Conservation (phyloP, 23 red algal species). For the Gracilariopsis chorda region DNA sequence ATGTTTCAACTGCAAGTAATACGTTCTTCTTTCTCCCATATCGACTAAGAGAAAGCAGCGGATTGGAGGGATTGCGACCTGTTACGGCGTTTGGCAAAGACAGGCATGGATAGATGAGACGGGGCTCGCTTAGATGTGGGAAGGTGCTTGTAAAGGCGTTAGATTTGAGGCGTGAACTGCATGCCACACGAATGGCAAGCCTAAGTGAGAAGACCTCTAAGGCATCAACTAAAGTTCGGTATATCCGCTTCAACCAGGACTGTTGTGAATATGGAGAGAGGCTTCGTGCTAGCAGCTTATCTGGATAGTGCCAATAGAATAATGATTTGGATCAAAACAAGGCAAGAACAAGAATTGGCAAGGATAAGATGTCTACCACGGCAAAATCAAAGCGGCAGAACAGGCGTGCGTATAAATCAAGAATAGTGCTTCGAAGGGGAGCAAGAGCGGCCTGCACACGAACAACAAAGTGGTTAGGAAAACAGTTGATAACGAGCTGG, state of each 20-base stretch:
- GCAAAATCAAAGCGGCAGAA: conserved; percentile 43
- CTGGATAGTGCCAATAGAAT: conserved; percentile 99
- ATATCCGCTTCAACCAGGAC: conserved; percentile 12
- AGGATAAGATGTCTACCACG: conserved; percentile 83
- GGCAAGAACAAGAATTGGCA: conserved; percentile 72
- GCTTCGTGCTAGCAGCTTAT: conserved; percentile 65
- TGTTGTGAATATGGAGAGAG: conserved; percentile 15
- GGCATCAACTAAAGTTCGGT: conserved; percentile 69
- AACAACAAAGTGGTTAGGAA: background rate
- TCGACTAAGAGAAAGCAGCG: conserved; percentile 85
- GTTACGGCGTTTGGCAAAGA: background rate
- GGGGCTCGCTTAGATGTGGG: conserved; percentile 30
- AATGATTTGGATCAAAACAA: conserved; percentile 57
- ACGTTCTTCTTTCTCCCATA: conserved; percentile 96
- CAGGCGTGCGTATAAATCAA: conserved; percentile 67
- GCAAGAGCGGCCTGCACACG: conserved; percentile 61
- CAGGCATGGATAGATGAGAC: conserved; percentile 84
- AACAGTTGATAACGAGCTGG: no score
- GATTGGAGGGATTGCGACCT: background rate
- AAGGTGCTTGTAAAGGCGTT: conserved; percentile 52
- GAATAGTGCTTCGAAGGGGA: conserved; percentile 49
- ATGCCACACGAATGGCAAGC: conserved; percentile 44
- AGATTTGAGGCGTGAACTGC: conserved; percentile 81
- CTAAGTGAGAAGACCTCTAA: conserved; percentile 58
- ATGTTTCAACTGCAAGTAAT: conserved; percentile 64